Conservation (phyloP, 495 filamentous ascomycete genomes). For the Cercophora sp. region DNA sequence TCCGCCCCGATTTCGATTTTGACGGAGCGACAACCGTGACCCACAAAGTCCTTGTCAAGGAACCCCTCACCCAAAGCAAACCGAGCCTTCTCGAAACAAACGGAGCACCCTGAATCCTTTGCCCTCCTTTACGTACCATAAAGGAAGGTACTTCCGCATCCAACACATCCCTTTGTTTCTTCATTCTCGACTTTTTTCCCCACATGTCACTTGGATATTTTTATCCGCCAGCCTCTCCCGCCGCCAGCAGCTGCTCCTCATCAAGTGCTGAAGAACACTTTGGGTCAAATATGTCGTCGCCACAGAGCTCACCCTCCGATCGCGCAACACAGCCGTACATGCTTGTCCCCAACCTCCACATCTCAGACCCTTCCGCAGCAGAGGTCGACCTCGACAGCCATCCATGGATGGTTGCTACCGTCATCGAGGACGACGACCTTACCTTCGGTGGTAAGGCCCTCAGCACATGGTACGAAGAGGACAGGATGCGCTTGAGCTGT, state of each 20-base stretch:
- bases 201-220: slow-evolving; percentile 5
- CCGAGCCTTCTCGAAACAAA: slow-evolving; percentile 1
- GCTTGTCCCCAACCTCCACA: slow-evolving; percentile 28
- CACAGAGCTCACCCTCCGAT: slow-evolving; percentile 22
- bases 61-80: slow-evolving; percentile 9
- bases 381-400: slow-evolving; percentile 34
- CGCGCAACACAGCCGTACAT: slow-evolving; percentile 30
- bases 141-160: not conserved
- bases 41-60: slow-evolving; percentile 10
- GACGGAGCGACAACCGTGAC: too few relatives aligned
- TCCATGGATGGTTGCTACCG: slow-evolving; percentile 48
- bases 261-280: not conserved
- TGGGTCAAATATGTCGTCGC: slow-evolving; percentile 24
- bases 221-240: not conserved
- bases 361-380: slow-evolving; percentile 32
- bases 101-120: not conserved
- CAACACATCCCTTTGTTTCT: too few relatives aligned
- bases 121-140: slow-evolving; percentile 1
- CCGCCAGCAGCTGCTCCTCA: not conserved
- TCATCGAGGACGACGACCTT: slow-evolving; percentile 54
- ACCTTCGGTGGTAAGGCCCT: slow-evolving; percentile 55
- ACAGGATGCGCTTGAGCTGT: slow-evolving; percentile 34
- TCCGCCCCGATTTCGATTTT: not conserved
- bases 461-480: slow-evolving; percentile 54
- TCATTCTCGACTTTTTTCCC: too few relatives aligned